Base-by-base conservation (phyloP, 257 asterid genomes). In the Eucommia ulmoides region DNA sequence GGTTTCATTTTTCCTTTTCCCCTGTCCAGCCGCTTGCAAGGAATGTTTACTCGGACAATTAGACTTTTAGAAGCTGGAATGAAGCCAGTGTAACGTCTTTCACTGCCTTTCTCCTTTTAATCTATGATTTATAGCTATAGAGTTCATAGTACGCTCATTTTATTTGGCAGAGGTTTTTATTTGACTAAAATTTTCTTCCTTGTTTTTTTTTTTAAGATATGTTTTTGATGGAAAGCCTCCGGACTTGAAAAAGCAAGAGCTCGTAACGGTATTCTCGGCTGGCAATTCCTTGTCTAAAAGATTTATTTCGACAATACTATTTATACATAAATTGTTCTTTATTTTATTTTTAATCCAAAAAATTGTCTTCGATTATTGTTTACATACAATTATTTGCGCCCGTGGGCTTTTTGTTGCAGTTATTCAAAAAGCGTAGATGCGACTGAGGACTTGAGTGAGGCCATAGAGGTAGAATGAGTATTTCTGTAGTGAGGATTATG, bases 1-100 rank as follows among this genome's bases (percentile, higher is more conserved):
- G 38, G 38, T 29, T 16, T n/a, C 4, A 9, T 42, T 8, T 42
- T 15, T 42, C 3, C 20, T 18, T 10, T 6, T 42, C 9, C 21
- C 4, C 19, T 18, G 52, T 70, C 25, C 23, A 91, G 99, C 71
- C 96, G 86, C 74, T 71, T 86, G 79, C 94, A 80, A 62, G 99
- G 96, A 51, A 86, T 91, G 96, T 86, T 91, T 68, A 26, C 80
- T 0, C 72, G 99, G 74, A 91, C 99, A 16, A 91, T 86, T 63
- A 79, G 96, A 74, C 87, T 91, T 65, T 60, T 91, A 76, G 99
- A 91, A 74, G 96, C 99, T 63, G 99, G 99, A 72, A 86, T 91
- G 47, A 91, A 86, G 74, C 99, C 99, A 47, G 93, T 75, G 96
- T 91, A 83, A 74, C 23, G 56, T 5, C 12, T 29, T 5, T 5